A percentile compares a stretch with the other conserved stretches of the same genome.
Evolutionary conservation across 1,284 basidiomycete genomes (phyloP).

Genomic region (Anthracocystis panici-leucophaei): DNA sequence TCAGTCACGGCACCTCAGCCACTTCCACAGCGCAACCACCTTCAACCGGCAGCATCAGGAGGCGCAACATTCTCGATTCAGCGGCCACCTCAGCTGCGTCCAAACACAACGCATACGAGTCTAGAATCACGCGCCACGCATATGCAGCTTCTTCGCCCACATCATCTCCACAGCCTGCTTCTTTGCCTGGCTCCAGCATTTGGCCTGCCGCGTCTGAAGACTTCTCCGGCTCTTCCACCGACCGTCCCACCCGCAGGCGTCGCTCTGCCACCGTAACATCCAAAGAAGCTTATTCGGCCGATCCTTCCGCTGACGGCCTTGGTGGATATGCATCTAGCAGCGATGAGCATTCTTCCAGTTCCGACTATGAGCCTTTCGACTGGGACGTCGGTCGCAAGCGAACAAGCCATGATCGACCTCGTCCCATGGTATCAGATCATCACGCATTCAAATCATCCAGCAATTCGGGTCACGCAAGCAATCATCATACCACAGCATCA

Average conservation of each 20-base stretch:
- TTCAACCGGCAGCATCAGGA: conserved; percentile 15
- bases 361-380: conserved; percentile 51
- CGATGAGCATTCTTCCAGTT: conserved; percentile 43
- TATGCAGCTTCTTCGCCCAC: conserved; percentile 14
- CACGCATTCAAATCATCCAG: conserved; percentile 8
- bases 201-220: conserved; percentile 20
- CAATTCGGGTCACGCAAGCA: conserved; percentile 3
- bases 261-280: conserved; percentile 43
- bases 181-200: conserved; percentile 23
- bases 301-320: conserved; percentile 41
- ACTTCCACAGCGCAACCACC: conserved; percentile 9
- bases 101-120: conserved; percentile 13
- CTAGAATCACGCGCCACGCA: conserved; percentile 13
- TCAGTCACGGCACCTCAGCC: conserved; percentile 11
- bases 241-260: conserved; percentile 25
- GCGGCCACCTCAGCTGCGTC: conserved; percentile 16
- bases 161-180: conserved; percentile 29
- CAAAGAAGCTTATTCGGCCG: conserved; percentile 54
- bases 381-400: conserved; percentile 52
- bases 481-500: conserved; percentile 6
- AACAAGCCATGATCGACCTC: conserved; percentile 35
- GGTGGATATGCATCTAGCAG: conserved; percentile 40
- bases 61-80: conserved; percentile 42
- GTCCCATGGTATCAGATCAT: conserved; percentile 19
- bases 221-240: conserved; percentile 44